phyloP scores from a whole-genome alignment of 2,329 filamentous ascomycete species.

The Lithohypha guttulata region DNA sequence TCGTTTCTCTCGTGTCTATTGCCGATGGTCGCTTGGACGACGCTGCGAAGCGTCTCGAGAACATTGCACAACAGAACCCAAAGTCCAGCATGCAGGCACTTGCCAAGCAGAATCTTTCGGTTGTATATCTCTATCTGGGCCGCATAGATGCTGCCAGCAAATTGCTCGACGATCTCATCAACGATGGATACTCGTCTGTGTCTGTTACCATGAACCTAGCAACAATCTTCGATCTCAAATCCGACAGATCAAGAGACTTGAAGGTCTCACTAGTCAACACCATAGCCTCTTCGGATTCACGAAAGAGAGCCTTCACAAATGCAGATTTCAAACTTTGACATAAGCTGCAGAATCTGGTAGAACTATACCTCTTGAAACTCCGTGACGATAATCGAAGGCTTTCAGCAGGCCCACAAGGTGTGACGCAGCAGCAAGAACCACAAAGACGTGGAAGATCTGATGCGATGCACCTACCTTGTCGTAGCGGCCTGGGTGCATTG shows the following conservation, averaged over 20 bases:
- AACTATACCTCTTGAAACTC: constrained; percentile 17
- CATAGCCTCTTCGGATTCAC: constrained; percentile 47
- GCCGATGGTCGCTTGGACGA: constrained; percentile 61
- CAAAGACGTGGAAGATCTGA: constrained; percentile 89
- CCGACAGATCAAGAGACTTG: constrained; percentile 58
- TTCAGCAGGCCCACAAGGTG: constrained; percentile 73
- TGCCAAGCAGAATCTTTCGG: constrained; percentile 69
- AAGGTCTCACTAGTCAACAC: constrained; percentile 64
- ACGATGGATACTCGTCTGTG: constrained; percentile 56
- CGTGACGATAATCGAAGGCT: constrained; percentile 80
- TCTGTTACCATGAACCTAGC: constrained; percentile 79
- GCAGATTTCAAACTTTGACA: constrained; percentile 64
- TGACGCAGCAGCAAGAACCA: constrained; percentile 67
- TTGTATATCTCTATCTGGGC: constrained; percentile 74
- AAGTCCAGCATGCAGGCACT: constrained; percentile 45
- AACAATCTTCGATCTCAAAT: constrained; percentile 86
- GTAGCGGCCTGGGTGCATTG: constrained; percentile 63
- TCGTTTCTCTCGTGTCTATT: constrained; percentile 64
- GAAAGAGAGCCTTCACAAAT: constrained; percentile 61
- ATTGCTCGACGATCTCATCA: constrained; percentile 56
- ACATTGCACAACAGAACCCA: neutral
- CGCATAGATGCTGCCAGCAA: constrained; percentile 59
- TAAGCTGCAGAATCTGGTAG: neutral
- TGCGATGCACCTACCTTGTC: constrained; percentile 91
- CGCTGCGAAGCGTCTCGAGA: constrained; percentile 35